Conservation (phyloP, 2,329 filamentous ascomycete genomes). For the Colletotrichum chlorophyti region DNA sequence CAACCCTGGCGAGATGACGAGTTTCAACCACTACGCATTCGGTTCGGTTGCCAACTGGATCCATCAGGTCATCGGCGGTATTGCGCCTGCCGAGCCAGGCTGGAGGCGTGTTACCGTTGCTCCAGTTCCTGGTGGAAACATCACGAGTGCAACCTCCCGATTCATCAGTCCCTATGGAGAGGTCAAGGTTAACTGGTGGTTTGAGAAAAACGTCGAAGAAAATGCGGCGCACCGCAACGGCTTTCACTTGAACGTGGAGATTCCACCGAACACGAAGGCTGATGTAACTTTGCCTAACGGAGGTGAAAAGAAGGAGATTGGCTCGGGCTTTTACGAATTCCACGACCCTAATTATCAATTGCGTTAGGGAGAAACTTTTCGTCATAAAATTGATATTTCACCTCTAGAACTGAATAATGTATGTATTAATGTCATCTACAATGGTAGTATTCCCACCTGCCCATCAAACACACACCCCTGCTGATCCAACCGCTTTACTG, state of each 20-base stretch:
- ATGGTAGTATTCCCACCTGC: no score
- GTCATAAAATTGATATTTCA: no score
- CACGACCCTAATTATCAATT: slow-evolving; percentile 9
- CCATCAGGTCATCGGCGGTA: slow-evolving; percentile 49
- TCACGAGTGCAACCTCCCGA: slow-evolving; percentile 39
- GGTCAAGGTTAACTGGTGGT: slow-evolving; percentile 36
- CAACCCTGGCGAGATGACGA: slow-evolving; percentile 55
- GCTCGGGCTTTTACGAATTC: slow-evolving; percentile 23
- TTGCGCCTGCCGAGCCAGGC: slow-evolving; percentile 45
- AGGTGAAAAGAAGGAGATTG: slow-evolving; percentile 8
- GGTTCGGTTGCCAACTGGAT: slow-evolving; percentile 56
- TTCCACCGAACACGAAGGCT: slow-evolving; percentile 21
- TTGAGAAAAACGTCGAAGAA: slow-evolving; percentile 27
- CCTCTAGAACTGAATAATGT: no score
- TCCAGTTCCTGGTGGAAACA: slow-evolving; percentile 43
- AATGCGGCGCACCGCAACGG: slow-evolving; percentile 18
- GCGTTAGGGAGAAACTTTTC: no score
- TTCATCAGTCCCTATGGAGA: slow-evolving; percentile 42
- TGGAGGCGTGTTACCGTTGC: slow-evolving; percentile 46
- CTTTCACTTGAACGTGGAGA: slow-evolving; percentile 13
- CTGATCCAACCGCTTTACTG: no score
- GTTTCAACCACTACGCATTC: slow-evolving; percentile 59
- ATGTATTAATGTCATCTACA: no score
- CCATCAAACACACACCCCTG: no score
- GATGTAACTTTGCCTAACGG: slow-evolving; percentile 19